A percentile compares a stretch with the other conserved stretches of the same genome.
Conservation (phyloP, 129 eudicot species). For the Saposhnikovia divaricata region DNA sequence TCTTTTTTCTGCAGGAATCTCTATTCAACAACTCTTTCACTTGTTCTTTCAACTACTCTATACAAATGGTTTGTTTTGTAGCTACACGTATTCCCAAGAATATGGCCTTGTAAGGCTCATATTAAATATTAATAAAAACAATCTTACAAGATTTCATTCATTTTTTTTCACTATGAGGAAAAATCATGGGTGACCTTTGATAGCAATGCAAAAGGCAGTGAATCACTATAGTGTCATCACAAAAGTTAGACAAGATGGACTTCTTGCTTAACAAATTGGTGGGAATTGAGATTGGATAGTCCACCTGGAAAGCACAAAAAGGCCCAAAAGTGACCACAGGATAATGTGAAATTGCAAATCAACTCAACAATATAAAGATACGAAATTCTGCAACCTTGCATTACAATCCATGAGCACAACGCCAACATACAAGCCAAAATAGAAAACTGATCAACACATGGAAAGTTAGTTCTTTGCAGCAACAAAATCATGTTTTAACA, state of each 20-base stretch:
- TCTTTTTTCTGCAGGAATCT: background rate
- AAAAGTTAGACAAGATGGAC: background rate
- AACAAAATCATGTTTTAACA: background rate
- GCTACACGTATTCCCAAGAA: background rate
- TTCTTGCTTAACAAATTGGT: background rate
- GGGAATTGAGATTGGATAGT: background rate
- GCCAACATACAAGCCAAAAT: background rate
- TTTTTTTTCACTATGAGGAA: too few species aligned
- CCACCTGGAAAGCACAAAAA: background rate
- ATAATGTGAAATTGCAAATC: background rate
- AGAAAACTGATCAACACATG: background rate
- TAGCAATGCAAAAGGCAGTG: too few species aligned
- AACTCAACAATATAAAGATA: background rate
- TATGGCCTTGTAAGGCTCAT: background rate
- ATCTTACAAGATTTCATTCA: background rate
- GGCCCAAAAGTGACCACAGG: background rate
- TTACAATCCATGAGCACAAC: background rate
- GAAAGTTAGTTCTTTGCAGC: background rate
- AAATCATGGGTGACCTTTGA: too few species aligned
- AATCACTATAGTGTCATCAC: background rate
- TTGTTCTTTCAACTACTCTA: background rate
- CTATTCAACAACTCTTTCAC: background rate
- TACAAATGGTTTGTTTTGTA: background rate
- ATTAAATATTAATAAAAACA: background rate
- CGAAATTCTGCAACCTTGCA: background rate